Evolutionary conservation across 257 asterid genomes (phyloP), one percentile per base, ranked within the genome.

Genomic region (Solanum pimpinellifolium): DNA sequence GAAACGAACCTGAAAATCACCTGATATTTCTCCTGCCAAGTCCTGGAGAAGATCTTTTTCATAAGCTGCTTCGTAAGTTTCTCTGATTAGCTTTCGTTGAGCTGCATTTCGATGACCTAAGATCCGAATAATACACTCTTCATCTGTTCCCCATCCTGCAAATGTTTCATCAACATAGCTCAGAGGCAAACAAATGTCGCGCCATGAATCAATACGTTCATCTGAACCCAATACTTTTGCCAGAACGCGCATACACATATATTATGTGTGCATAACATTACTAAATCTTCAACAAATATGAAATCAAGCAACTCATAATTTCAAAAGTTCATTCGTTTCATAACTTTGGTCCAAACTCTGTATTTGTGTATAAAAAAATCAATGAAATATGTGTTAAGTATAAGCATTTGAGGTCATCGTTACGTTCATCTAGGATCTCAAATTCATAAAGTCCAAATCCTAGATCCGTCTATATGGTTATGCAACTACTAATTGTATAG

Each of bases 71-170:
- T 92, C 90, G 88, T 95, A 96, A 16, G 93, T 90, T 35, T 93
- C 95, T 11, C 94, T 91, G 85, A 96, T 95, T 92, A 92, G 73
- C 88, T 91, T 94, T n/a, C 98, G 89, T 49, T 96, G 99, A 0
- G 88, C 85, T 29, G 93, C 99, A 70, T 93, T 96, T 87, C 99
- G 91, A 90, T 96, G 98, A 21, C 96, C 97, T 89, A 95, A 90
- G 89, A 95, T 94, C 87, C 84, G 72, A 90, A 95, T 92, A 15
- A 94, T 94, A 33, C 89, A 41, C 12, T 83, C 90, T 91, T 96
- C 99, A 83, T 96, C 89, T 62, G 98, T 96, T 76, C 98, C 98
- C 93, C 92, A 92, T 89, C 98, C 98, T 95, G 89, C 87, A 88
- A 86, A 77, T 46, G 27, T 82, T 16, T 25, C 25, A 25, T 77